phyloP scores from a whole-genome alignment of 2,329 filamentous ascomycete species.

The Penicillium crustosum region DNA sequence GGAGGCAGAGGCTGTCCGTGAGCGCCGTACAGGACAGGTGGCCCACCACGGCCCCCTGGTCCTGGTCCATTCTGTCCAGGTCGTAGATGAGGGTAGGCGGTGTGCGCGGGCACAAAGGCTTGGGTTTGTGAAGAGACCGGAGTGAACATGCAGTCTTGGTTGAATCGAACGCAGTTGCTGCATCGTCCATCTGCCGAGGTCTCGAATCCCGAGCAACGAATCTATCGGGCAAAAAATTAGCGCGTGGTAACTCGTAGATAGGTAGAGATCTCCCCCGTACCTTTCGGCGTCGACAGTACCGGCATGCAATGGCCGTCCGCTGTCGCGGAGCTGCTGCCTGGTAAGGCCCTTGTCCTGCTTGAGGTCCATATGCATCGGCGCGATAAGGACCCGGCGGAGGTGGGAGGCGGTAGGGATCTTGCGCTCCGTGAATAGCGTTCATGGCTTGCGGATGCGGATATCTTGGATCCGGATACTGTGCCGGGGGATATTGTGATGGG shows the following conservation, averaged over 20 bases:
- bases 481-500: conserved; percentile 38
- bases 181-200: conserved; percentile 70
- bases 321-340: conserved; percentile 51
- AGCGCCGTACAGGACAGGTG: conserved; percentile 46
- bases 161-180: conserved; percentile 70
- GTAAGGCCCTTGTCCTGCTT: conserved; percentile 43
- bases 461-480: conserved; percentile 31
- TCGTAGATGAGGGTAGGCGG: conserved; percentile 59
- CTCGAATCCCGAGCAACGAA: conserved; percentile 74
- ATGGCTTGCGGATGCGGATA: conserved; percentile 41
- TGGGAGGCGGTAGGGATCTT: conserved; percentile 47
- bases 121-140: conserved; percentile 72
- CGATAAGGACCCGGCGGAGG: conserved; percentile 46
- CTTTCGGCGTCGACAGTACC: conserved; percentile 54
- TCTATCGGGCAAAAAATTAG: conserved; percentile 49
- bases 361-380: conserved; percentile 43
- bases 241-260: neutral
- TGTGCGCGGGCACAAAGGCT: conserved; percentile 71
- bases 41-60: conserved; percentile 35
- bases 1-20: conserved; percentile 52
- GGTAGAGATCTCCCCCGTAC: conserved; percentile 33
- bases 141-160: conserved; percentile 75
- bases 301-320: conserved; percentile 53
- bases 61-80: conserved; percentile 32
- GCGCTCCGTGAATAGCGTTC: conserved; percentile 44